Percentiles rank a stretch among this genome's conserved stretches.
These are phyloP conservation scores for Fusarium albidum DNA, from an alignment of 2,329 filamentous ascomycete species.

Conservation along the genomic window DNA sequence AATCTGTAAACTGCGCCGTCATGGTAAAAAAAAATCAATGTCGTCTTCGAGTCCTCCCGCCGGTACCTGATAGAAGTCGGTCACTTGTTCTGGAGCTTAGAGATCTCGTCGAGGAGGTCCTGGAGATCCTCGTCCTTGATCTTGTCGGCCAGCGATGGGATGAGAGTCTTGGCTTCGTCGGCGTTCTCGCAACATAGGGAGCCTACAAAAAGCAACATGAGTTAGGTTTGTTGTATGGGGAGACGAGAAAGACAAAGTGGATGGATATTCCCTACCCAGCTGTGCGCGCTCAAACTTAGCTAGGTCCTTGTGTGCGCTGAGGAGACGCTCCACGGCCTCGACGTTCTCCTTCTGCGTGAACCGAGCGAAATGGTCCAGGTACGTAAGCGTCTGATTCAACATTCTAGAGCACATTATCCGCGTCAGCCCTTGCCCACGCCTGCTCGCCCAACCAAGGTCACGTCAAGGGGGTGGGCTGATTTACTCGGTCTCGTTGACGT, in stretches of 20 bases:
- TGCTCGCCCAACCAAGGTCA: not conserved
- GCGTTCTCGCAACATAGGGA: constrained; percentile 91
- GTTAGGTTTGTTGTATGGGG: constrained; percentile 1
- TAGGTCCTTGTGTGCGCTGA: constrained; percentile 80
- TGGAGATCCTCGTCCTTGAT: constrained; percentile 90
- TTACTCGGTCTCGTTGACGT: constrained; percentile 85
- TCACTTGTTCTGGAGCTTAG: constrained; percentile 69
- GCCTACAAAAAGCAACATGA: constrained; percentile 58
- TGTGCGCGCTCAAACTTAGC: constrained; percentile 94
- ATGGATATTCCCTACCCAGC: constrained; percentile 68
- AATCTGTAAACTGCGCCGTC: constrained; percentile 16
- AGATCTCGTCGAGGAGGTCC: constrained; percentile 88
- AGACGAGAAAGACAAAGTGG: not conserved
- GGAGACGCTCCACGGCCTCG: constrained; percentile 88
- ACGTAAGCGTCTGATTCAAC: constrained; percentile 87
- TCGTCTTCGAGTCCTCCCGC: not conserved
- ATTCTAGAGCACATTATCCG: constrained; percentile 60
- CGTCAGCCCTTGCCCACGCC: constrained; percentile 15
- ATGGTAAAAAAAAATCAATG: constrained; percentile 4
- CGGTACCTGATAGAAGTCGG: not conserved
- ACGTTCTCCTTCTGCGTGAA: constrained; percentile 97
- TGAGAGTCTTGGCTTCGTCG: constrained; percentile 95
- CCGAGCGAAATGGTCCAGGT: constrained; percentile 92
- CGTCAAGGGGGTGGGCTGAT: constrained; percentile 22
- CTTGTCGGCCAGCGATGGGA: constrained; percentile 88